phyloP scores from a whole-genome alignment of 768 basidiomycete species.

The Boletus bicolor region DNA sequence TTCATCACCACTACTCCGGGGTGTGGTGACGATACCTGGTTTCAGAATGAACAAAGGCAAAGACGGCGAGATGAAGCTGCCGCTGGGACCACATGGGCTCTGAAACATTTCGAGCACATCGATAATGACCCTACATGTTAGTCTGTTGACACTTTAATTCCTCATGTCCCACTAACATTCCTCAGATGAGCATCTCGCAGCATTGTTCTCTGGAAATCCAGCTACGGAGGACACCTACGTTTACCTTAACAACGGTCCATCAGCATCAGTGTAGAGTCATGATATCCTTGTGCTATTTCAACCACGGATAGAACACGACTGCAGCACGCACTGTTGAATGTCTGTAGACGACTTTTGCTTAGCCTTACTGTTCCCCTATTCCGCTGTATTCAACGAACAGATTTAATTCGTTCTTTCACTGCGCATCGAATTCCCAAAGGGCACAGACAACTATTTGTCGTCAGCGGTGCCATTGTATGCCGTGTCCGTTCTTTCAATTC shows the following conservation, averaged over 20 bases:
- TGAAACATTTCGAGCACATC: constrained; percentile 74
- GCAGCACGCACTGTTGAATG: constrained; percentile 7
- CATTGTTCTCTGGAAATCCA: constrained; percentile 58
- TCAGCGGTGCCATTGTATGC: neutral
- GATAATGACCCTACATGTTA: constrained; percentile 71
- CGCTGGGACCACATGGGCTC: constrained; percentile 66
- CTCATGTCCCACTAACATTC: neutral
- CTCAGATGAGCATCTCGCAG: constrained; percentile 61
- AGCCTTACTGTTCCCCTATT: constrained; percentile 8
- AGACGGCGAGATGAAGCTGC: constrained; percentile 77
- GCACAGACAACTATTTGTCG: constrained; percentile 5
- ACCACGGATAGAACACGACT: constrained; percentile 1
- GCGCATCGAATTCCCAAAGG: neutral
- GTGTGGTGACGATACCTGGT: neutral
- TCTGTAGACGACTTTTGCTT: constrained; percentile 17
- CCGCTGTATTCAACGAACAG: constrained; percentile 11
- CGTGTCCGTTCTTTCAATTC: constrained; percentile 33
- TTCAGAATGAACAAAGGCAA: constrained; percentile 89
- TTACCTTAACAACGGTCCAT: constrained; percentile 55
- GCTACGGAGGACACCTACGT: constrained; percentile 75
- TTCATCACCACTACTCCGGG: too few species aligned
- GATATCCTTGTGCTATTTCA: neutral
- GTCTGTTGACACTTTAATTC: constrained; percentile 25
- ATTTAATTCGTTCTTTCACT: constrained; percentile 12
- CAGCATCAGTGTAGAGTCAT: constrained; percentile 16